A percentile compares a stretch with the other conserved stretches of the same genome.
Evolutionary conservation across 1,284 basidiomycete species (phyloP).

Genomic region (Apiotrichum akiyoshidainum): DNA sequence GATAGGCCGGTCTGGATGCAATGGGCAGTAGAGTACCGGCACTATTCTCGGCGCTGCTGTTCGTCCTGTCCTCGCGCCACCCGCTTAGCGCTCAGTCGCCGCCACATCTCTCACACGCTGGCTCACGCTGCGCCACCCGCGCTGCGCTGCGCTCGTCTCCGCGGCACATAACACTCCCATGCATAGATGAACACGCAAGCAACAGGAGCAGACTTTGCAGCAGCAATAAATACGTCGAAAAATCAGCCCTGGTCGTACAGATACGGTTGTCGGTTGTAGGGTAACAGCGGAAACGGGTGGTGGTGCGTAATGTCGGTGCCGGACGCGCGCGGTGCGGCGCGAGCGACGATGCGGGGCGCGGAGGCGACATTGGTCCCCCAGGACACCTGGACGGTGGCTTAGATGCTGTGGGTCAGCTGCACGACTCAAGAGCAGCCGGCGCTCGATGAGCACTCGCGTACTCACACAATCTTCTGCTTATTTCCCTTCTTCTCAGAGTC

Average conservation of each 20-base stretch:
- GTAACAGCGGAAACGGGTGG: background rate
- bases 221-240: slow-evolving; percentile 1
- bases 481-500: slow-evolving; percentile 95
- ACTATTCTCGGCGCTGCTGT: no score
- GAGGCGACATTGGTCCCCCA: background rate
- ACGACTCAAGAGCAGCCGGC: no score
- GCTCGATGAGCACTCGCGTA: background rate
- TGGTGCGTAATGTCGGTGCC: background rate
- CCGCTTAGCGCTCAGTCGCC: no score
- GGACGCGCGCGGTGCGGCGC: background rate
- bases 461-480: slow-evolving; percentile 72
- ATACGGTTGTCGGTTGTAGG: background rate
- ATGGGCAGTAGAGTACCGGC: no score
- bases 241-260: slow-evolving; percentile 3
- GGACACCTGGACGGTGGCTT: background rate
- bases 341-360: background rate
- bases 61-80: no score
- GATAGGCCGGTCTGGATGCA: no score
- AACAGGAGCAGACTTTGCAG: background rate
- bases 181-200: slow-evolving; percentile 7
- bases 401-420: background rate
- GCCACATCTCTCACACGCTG: no score
- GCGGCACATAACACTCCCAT: slow-evolving; percentile 1
- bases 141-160: no score
- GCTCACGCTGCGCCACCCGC: no score